A percentile compares a stretch with the other conserved stretches of the same genome.
These are phyloP conservation scores for Agarophyton chilense DNA, from an alignment of 23 red algal genomes.

Conservation along the genomic window DNA sequence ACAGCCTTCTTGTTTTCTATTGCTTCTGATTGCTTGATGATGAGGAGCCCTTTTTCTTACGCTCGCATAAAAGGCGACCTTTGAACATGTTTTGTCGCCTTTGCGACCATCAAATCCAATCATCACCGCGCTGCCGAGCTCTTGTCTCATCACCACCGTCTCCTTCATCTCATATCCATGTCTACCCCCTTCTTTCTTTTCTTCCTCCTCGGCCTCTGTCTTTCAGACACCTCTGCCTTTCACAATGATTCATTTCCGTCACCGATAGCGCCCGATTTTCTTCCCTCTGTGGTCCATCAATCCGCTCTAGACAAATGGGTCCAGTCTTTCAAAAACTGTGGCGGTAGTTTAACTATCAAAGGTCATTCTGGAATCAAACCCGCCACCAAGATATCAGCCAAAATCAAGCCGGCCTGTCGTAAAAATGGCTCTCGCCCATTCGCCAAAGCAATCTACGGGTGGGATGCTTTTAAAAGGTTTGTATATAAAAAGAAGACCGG, in stretches of 20 bases:
- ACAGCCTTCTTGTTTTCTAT: too few species aligned
- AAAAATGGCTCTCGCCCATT: neutral
- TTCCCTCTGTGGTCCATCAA: neutral
- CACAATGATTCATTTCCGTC: neutral
- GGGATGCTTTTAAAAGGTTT: slow-evolving; percentile 11
- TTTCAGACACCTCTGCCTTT: neutral
- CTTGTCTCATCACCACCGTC: too few species aligned
- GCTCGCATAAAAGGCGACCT: too few species aligned
- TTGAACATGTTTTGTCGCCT: too few species aligned
- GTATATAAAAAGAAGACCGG: neutral
- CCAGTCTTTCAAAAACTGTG: neutral
- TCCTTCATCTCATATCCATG: too few species aligned
- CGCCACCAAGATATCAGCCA: neutral
- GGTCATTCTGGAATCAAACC: neutral
- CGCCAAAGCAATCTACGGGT: neutral
- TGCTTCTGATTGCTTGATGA: too few species aligned
- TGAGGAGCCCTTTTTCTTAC: too few species aligned
- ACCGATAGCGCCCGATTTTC: neutral
- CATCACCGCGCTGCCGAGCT: too few species aligned
- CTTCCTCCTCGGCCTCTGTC: neutral
- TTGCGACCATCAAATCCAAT: too few species aligned
- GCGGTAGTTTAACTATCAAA: neutral
- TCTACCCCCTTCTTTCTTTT: neutral
- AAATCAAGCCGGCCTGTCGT: neutral
- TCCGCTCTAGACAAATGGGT: neutral